Evolutionary conservation across 306 rosid species (phyloP).

Genomic region (Fagus sylvatica): DNA sequence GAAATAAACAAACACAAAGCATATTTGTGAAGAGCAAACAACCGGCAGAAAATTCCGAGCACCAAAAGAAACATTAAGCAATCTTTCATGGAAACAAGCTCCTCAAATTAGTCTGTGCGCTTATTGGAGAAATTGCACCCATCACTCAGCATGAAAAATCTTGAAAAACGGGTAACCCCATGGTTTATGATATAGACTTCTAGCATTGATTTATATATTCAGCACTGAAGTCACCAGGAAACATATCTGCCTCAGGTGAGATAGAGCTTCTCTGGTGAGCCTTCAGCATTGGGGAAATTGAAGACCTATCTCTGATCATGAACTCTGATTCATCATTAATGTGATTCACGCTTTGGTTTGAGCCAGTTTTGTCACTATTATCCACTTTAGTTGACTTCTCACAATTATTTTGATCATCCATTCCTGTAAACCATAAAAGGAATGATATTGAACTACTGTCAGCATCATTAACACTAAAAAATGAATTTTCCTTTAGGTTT

Average conservation of each 20-base stretch:
- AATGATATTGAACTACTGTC: constrained; percentile 21
- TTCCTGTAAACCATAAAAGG: constrained; percentile 46
- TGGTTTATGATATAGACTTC: constrained; percentile 15
- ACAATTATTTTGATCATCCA: constrained; percentile 31
- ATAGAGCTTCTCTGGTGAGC: constrained; percentile 37
- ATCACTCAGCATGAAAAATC: constrained; percentile 28
- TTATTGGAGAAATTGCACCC: constrained; percentile 23
- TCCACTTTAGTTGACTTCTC: constrained; percentile 42
- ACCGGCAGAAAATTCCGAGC: constrained; percentile 38
- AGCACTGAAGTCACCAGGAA: constrained; percentile 31
- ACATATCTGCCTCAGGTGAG: constrained; percentile 22
- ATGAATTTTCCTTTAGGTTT: constrained; percentile 20
- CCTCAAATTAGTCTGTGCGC: constrained; percentile 33
- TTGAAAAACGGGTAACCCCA: constrained; percentile 36
- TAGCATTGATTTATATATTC: constrained; percentile 13
- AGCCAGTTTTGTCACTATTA: constrained; percentile 28
- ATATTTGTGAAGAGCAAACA: constrained; percentile 58
- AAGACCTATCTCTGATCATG: constrained; percentile 22
- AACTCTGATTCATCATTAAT: constrained; percentile 27
- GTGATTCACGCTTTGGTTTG: constrained; percentile 23
- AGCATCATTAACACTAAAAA: constrained; percentile 3
- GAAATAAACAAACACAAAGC: constrained; percentile 51
- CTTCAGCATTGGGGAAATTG: constrained; percentile 32
- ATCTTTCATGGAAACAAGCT: constrained; percentile 49
- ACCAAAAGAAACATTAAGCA: constrained; percentile 68